Evolutionary conservation across 2,329 filamentous ascomycete species (phyloP).

Genomic region (Trichoderma sp.): DNA sequence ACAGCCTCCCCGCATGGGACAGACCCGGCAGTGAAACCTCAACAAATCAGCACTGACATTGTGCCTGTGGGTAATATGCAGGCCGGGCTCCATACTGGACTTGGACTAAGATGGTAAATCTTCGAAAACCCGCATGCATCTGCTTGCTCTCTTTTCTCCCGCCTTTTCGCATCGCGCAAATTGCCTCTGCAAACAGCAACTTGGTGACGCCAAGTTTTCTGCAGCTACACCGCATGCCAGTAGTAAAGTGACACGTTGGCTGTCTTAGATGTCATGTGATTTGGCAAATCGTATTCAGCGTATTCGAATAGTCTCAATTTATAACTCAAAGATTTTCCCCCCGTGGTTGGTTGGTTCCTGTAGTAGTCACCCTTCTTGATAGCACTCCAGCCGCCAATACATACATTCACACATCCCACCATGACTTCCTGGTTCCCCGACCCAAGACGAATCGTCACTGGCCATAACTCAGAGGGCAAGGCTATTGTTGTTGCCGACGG

Average conservation of each 20-base stretch:
- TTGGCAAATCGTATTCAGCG: neutral
- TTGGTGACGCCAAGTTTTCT: neutral
- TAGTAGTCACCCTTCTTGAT: neutral
- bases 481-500: constrained; percentile 22
- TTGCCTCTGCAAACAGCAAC: neutral
- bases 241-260: neutral
- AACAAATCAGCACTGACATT: neutral
- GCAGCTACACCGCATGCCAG: constrained; percentile 1
- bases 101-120: neutral
- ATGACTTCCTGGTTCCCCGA: constrained; percentile 16
- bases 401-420: neutral
- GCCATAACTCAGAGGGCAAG: constrained; percentile 22
- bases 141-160: neutral
- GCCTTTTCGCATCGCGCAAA: neutral
- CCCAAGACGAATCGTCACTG: constrained; percentile 24
- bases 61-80: neutral
- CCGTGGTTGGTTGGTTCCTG: neutral
- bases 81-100: neutral
- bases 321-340: neutral
- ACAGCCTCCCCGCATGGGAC: neutral
- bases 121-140: neutral
- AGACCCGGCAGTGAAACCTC: neutral
- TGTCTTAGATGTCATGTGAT: constrained; percentile 14
- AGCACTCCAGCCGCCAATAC: neutral
- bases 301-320: neutral